Evolutionary conservation across 495 filamentous ascomycete genomes (phyloP), one percentile per base, ranked within the genome.

Genomic region (Aspergillus sparsus): DNA sequence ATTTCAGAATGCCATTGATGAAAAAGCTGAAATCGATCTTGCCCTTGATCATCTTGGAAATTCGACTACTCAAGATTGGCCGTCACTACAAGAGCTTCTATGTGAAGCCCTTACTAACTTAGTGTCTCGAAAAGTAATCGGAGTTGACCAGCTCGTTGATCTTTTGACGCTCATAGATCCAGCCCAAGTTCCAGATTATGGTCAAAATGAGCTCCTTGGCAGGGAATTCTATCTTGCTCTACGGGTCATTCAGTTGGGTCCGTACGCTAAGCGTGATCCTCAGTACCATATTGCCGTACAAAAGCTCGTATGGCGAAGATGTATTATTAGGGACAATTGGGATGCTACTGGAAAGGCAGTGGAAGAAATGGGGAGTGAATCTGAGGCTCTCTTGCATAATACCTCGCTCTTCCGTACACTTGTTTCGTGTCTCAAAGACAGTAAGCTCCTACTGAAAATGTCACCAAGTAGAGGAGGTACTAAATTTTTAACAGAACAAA

Each of bases 221-320:
- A 75, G 76, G 13, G 81, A 88, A 62, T 96, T 92, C 67, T 88
- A 84, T 67, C 71, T 87, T 32, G 91, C 92, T 42, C 76, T 96
- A 49, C 79, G 83, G 42, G 86, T 88, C 1, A 80, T 93, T 7
- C 79, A 79, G 52, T 76, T 82, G 39, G 79, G 82, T 44, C 79
- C 79, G 18, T 77, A 81, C 61, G 74, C 77, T 27, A 74, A 79
- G 12, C 71, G 65, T 44, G 71, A 80, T 46, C 64, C 71, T n/a
- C 81, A 81, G 2, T 81, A 82, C 36, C 70, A 78, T 41, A 77
- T 85, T 35, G 72, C 80, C 49, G 73, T 85, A 44, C 83, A 88
- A 63, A 85, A 84, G 37, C 79, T 93, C 32, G 87, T 96, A 55
- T 97, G 92, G 92, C 85, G 92, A 62, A 85, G 92, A 39, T 90